Conservation (phyloP, 257 asterid genomes). For the Cruciata laevipes region DNA sequence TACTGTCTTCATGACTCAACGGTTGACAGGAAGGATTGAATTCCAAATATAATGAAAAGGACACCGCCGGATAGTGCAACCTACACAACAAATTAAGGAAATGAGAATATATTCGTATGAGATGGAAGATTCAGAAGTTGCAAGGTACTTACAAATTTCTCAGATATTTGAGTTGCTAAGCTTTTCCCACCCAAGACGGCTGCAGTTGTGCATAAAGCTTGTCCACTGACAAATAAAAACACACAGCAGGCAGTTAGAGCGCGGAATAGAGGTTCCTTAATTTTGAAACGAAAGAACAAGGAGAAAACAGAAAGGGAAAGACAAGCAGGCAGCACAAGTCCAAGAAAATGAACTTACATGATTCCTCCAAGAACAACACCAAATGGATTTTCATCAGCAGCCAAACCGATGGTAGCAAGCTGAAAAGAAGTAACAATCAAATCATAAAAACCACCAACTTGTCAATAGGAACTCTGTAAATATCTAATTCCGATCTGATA, state of each 20-base stretch:
- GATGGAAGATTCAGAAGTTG: background rate
- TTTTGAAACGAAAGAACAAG: background rate
- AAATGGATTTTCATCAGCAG: slow-evolving; percentile 98
- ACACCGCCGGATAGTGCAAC: slow-evolving; percentile 84
- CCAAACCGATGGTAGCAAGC: slow-evolving; percentile 99
- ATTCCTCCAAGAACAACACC: slow-evolving; percentile 99
- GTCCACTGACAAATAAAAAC: slow-evolving; percentile 61
- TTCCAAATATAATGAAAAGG: slow-evolving; percentile 88
- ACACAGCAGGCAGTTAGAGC: background rate
- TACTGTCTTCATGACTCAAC: slow-evolving; percentile 36
- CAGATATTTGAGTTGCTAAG: slow-evolving; percentile 83
- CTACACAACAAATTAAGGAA: slow-evolving; percentile 26
- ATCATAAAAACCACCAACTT: background rate
- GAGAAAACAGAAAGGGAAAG: background rate
- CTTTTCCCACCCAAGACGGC: slow-evolving; percentile 97
- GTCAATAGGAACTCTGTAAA: background rate
- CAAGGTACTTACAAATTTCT: slow-evolving; percentile 57
- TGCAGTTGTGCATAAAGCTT: slow-evolving; percentile 88
- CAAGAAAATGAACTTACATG: slow-evolving; percentile 43
- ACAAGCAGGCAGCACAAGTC: background rate
- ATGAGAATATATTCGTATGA: background rate
- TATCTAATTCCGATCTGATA: background rate
- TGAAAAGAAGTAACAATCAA: slow-evolving; percentile 21
- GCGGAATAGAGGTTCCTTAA: background rate
- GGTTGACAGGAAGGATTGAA: slow-evolving; percentile 80